Conservation (phyloP, 495 filamentous ascomycete genomes). For the Neurospora sp. region DNA sequence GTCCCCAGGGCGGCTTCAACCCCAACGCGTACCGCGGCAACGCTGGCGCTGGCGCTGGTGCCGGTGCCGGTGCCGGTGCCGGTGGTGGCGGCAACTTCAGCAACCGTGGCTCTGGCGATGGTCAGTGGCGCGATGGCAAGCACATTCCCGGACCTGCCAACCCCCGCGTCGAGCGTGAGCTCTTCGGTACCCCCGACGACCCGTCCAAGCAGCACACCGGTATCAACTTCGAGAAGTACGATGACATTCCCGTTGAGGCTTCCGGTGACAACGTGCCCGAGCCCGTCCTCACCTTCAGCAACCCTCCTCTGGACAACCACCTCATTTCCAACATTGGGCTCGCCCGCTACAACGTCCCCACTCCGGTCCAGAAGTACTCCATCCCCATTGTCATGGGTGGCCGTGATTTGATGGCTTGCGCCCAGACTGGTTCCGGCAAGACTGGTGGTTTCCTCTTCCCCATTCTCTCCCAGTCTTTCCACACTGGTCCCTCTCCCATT, state of each 20-base stretch:
- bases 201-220: conserved; percentile 89
- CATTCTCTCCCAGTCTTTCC: conserved; percentile 91
- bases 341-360: conserved; percentile 87
- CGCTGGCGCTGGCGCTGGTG: conserved; percentile 33
- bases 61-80: conserved; percentile 31
- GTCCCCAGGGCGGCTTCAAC: conserved; percentile 25
- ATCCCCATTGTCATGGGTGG: conserved; percentile 95
- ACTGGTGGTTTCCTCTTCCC: conserved; percentile 99
- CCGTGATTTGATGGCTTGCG: conserved; percentile 97
- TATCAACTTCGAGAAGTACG: conserved; percentile 99
- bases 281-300: conserved; percentile 78
- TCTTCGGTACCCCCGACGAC: conserved; percentile 90
- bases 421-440: conserved; percentile 98
- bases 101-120: conserved; percentile 78
- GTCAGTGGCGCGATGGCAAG: conserved; percentile 93
- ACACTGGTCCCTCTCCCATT: conserved; percentile 65
- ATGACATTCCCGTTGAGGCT: conserved; percentile 96
- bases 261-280: conserved; percentile 92
- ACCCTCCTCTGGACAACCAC: conserved; percentile 89
- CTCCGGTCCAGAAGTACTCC: conserved; percentile 96
- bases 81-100: conserved; percentile 35
- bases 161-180: conserved; percentile 81
- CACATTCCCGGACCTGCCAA: conserved; percentile 85
- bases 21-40: conserved; percentile 61
- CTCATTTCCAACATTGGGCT: conserved; percentile 84